Evolutionary conservation across 768 basidiomycete species (phyloP), one percentile per base, ranked within the genome.

Genomic region (Rossbeevera mucosa): DNA sequence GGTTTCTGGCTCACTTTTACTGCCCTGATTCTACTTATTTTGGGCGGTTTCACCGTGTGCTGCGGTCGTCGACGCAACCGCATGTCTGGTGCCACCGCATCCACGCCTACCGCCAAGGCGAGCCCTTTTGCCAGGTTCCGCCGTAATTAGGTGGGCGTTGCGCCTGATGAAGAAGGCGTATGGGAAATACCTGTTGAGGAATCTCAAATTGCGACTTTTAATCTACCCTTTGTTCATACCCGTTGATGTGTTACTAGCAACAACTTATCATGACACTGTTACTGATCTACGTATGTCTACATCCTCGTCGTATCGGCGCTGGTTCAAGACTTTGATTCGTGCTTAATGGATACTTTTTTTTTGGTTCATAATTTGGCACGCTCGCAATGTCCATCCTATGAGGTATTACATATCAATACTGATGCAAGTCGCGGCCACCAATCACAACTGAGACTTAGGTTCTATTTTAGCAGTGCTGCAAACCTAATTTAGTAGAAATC

Each of bases 1-100:
- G 86, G 78, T 7, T 88, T 89, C 66, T 90, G 88, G 88, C 64
- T 90, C 66, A 88, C 85, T 2, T 81, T 90, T 59, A 80, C 76
- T 18, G 66, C 82, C 12, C 70, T 90, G 63, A 70, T 89, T 57
- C 76, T 89, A 4, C 76, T 84, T 28, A 67, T 81, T 38, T 63
- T 88, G 50, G 85, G 80, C 16, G 85, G 85, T 48, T 79, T 80
- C 73, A 82, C 83, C 3, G 81, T 88, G 31, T 86, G 83, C 72
- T 80, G 86, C 56, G 85, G 85, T 11, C 80, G 85, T 33, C 74
- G 83, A 51, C 77, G 72, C 51, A 73, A 76, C 52, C 76, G 84
- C 56, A 73, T 78, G 72, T 63, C 77, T 0, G 72, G 72, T 20
- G 76, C 70, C 16, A 65, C 57, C 1, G 14, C 53, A 7, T 50